Evolutionary conservation across 2,329 filamentous ascomycete genomes (phyloP), one percentile per base, ranked within the genome.

Genomic region (Calonectria fujianensis): DNA sequence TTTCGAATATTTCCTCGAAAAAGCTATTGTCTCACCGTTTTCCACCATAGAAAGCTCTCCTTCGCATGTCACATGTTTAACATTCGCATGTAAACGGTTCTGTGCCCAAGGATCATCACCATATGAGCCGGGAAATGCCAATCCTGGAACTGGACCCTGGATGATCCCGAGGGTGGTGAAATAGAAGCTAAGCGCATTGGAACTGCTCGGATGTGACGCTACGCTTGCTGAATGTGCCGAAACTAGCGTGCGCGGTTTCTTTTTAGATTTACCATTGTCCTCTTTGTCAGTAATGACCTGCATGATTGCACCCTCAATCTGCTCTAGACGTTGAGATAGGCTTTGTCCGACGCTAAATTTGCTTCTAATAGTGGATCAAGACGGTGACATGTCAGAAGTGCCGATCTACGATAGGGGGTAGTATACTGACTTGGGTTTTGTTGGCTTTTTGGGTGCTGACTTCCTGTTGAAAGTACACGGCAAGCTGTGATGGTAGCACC

Each of bases 401-500:
- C n/a, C 18, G 5, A 11, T 7, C 10, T 2, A 5, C 3, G 4
- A 39, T 13, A 16, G 16, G 4, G n/a, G 32, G 2, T 27, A 5
- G 2, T 5, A 41, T 2, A 11, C 57, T 41, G 4, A 61, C 57
- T 61, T 39, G n/a, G 57, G 18, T 14, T 61, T 61, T 2, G 57
- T 37, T 13, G 3, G 20, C n/a, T 18, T 61, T 41, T 41, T 61
- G 11, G 8, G 6, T 27, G 35, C 10, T 18, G 57, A 18, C 35
- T 61, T 61, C 20, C 57, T 39, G 11, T 39, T 35, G 10, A 61
- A 61, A 10, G 57, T 61, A 16, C 57, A 61, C 5, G 7, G 13
- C 35, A 61, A 24, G 37, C 11, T 8, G 35, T 61, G 57, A 20
- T 61, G 57, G 35, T 27, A 35, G 11, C 57, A 61, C 57, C 57